Percentiles rank a stretch among this genome's conserved stretches.
Evolutionary conservation across 2,329 filamentous ascomycete species (phyloP).

Genomic region (Gaeumannomyces tritici): DNA sequence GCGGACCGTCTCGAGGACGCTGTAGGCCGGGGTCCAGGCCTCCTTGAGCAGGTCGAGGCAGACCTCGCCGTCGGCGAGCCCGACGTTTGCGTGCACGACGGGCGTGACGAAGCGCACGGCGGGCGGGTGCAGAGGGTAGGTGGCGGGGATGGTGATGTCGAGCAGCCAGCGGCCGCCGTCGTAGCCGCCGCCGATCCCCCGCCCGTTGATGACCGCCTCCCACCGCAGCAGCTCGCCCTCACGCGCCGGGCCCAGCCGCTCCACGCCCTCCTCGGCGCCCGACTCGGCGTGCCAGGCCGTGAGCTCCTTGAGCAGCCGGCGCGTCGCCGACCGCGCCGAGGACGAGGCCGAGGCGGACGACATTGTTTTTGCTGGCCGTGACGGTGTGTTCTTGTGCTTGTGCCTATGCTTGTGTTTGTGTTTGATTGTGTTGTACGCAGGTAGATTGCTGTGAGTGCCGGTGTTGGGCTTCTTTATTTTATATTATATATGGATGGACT

Average conservation of each 20-base stretch:
- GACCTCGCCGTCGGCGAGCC: conserved; percentile 69
- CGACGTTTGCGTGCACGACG: conserved; percentile 75
- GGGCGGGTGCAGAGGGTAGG: conserved; percentile 74
- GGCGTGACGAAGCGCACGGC: conserved; percentile 72
- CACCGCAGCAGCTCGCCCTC: conserved; percentile 48
- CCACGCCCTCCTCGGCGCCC: conserved; percentile 41
- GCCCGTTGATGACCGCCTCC: conserved; percentile 52
- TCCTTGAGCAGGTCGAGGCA: conserved; percentile 79
- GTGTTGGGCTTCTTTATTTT: no score
- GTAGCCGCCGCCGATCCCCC: conserved; percentile 44
- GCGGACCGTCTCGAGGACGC: conserved; percentile 63
- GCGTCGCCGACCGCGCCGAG: conserved; percentile 35
- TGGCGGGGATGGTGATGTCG: conserved; percentile 61
- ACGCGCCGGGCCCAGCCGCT: conserved; percentile 44
- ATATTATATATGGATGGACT: no score
- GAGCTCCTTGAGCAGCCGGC: conserved; percentile 47
- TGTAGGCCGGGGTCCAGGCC: conserved; percentile 80
- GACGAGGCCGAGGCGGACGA: conserved; percentile 11
- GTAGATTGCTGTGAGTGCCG: no score
- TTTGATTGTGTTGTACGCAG: not conserved
- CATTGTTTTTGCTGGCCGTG: conserved; percentile 6
- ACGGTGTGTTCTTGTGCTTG: not conserved
- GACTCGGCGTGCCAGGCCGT: conserved; percentile 40
- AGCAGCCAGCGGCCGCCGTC: conserved; percentile 75
- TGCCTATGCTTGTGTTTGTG: not conserved